Percentiles rank a stretch among this genome's conserved stretches.
phyloP scores from a whole-genome alignment of 108 stramenopile species.

The Aurantiochytrium sp. region DNA sequence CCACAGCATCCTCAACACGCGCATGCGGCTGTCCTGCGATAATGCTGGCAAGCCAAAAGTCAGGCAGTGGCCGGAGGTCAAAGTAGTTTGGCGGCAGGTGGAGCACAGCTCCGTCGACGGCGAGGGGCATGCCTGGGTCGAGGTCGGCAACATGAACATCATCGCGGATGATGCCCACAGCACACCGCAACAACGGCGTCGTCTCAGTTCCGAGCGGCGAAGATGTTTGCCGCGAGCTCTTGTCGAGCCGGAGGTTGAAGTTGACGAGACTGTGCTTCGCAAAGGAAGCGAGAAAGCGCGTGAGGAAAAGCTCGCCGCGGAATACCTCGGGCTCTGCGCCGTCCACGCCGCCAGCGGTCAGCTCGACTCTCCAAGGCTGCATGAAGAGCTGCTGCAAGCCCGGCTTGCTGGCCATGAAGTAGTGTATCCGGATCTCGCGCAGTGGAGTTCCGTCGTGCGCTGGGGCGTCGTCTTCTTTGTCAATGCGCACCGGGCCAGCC shows the following conservation, averaged over 20 bases:
- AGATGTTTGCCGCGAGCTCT: too few species aligned
- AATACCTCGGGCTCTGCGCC: too few species aligned
- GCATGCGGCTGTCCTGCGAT: background rate
- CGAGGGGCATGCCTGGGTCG: constrained; percentile 14
- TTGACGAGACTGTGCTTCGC: background rate
- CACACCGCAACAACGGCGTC: background rate
- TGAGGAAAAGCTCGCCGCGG: background rate
- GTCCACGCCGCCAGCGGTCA: too few species aligned
- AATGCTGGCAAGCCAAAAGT: background rate
- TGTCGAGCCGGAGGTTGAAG: background rate
- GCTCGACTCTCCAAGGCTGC: background rate
- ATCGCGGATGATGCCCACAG: background rate
- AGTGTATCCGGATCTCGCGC: background rate
- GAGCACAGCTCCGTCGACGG: background rate
- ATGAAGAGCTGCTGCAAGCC: constrained; percentile 3
- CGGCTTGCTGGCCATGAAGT: background rate
- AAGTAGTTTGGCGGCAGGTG: constrained; percentile 15
- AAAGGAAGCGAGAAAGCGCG: background rate
- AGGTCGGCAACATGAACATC: background rate
- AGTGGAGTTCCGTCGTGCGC: too few species aligned
- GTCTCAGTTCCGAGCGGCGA: too few species aligned
- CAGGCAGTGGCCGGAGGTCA: background rate
- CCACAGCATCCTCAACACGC: too few species aligned
- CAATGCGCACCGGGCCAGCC: background rate
- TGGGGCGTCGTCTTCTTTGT: too few species aligned